Percentiles rank a stretch among this genome's conserved stretches.
Evolutionary conservation across 345 rosid species (phyloP).

Genomic region (Melastoma malabathricum): DNA sequence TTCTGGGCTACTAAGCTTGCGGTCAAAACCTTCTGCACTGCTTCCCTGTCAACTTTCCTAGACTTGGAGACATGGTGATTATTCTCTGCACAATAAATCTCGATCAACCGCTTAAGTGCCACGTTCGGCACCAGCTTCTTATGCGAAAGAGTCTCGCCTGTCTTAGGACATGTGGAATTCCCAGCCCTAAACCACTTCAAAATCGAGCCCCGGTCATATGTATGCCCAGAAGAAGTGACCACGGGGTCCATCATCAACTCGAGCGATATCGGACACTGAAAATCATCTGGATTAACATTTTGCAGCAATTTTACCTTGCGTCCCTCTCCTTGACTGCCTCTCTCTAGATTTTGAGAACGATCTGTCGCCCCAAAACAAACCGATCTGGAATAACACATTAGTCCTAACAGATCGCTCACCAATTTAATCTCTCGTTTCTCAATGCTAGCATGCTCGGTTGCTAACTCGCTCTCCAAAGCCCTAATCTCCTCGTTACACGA

Average conservation of each 20-base stretch:
- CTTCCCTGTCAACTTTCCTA: conserved; percentile 20
- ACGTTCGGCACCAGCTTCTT: conserved; percentile 34
- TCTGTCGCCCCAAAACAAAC: conserved; percentile 31
- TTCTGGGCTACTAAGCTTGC: conserved; percentile 52
- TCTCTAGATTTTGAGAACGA: conserved; percentile 4
- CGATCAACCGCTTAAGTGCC: conserved; percentile 34
- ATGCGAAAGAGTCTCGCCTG: conserved; percentile 36
- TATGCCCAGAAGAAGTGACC: conserved; percentile 48
- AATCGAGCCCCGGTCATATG: conserved; percentile 59
- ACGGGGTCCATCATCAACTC: conserved; percentile 69
- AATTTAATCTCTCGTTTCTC: conserved; percentile 22
- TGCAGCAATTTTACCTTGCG: conserved; percentile 6
- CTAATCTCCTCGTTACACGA: conserved; percentile 43
- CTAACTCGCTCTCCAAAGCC: conserved; percentile 44
- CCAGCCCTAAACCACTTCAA: conserved; percentile 52
- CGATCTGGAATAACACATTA: conserved; percentile 49
- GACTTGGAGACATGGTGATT: conserved; percentile 17
- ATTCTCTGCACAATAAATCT: conserved; percentile 31
- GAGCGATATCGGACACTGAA: conserved; percentile 62
- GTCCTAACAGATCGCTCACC: conserved; percentile 41
- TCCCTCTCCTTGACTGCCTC: background rate
- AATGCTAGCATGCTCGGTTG: conserved; percentile 11
- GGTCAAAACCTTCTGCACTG: conserved; percentile 15
- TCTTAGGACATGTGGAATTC: conserved; percentile 54
- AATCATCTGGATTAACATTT: conserved; percentile 40